phyloP scores from a whole-genome alignment of 2,329 filamentous ascomycete genomes.

The Cordyceps cicadae region DNA sequence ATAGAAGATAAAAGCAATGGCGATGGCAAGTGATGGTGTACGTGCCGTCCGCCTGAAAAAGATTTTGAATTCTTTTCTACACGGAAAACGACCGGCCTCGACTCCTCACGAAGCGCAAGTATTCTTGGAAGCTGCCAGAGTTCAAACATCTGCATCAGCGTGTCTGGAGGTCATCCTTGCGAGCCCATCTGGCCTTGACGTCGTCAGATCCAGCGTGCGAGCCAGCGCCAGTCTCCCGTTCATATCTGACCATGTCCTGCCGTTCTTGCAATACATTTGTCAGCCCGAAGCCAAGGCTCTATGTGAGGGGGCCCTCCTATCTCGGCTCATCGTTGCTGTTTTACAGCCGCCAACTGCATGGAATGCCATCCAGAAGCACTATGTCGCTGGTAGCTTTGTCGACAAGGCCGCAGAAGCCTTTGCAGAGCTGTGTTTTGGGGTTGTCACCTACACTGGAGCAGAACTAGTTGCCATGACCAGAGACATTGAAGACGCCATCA shows the following conservation, averaged over 20 bases:
- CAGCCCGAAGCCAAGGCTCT: constrained; percentile 38
- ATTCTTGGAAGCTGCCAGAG: constrained; percentile 20
- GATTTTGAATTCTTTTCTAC: constrained; percentile 13
- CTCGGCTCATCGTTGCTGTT: constrained; percentile 36
- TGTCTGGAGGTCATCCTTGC: constrained; percentile 22
- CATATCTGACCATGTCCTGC: constrained; percentile 23
- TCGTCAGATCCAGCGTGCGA: constrained; percentile 20
- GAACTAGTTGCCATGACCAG: constrained; percentile 18
- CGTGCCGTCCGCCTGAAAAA: constrained; percentile 12
- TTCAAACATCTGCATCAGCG: constrained; percentile 14
- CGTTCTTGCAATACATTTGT: constrained; percentile 31
- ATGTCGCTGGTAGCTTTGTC: constrained; percentile 22
- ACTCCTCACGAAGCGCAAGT: constrained; percentile 17
- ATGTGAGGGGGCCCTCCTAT: constrained; percentile 41
- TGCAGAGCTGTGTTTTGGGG: constrained; percentile 40
- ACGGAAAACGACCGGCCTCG: constrained; percentile 9
- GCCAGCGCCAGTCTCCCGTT: constrained; percentile 20
- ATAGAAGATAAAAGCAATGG: background rate
- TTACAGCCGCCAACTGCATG: constrained; percentile 47
- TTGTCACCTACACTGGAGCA: constrained; percentile 30
- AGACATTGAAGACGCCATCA: constrained; percentile 22
- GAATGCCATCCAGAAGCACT: constrained; percentile 34
- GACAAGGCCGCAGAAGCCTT: constrained; percentile 28
- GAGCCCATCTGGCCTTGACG: constrained; percentile 16
- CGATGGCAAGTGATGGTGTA: background rate